Evolutionary conservation across 345 rosid genomes (phyloP).

Genomic region (Streptanthus diversifolius): DNA sequence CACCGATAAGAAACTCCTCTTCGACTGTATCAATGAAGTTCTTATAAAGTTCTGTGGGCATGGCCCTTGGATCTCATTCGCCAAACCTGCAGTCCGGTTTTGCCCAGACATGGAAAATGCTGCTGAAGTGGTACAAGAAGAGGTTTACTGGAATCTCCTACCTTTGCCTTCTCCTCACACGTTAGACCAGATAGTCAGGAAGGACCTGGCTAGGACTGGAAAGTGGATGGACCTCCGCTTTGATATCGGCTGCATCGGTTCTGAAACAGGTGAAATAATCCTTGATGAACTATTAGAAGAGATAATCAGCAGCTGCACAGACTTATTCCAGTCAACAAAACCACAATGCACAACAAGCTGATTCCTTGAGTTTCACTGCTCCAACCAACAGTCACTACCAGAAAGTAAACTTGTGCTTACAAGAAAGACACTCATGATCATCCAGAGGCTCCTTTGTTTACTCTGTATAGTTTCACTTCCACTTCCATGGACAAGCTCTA

Average conservation of each 20-base stretch:
- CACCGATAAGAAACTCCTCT: conserved; percentile 50
- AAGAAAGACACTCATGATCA: conserved; percentile 1
- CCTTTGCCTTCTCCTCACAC: conserved; percentile 65
- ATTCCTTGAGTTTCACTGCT: not conserved
- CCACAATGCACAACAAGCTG: conserved; percentile 3
- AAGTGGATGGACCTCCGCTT: conserved; percentile 65
- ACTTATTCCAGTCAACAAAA: conserved; percentile 15
- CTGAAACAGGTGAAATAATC: conserved; percentile 51
- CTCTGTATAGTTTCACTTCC: conserved; percentile 28
- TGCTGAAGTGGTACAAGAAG: conserved; percentile 54
- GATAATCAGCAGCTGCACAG: conserved; percentile 35
- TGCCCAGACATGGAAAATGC: conserved; percentile 43
- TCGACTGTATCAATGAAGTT: conserved; percentile 75
- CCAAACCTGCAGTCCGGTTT: conserved; percentile 45
- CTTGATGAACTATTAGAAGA: conserved; percentile 64
- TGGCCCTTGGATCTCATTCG: conserved; percentile 50
- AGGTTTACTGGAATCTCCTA: conserved; percentile 65
- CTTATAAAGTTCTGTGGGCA: conserved; percentile 55
- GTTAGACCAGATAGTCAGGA: conserved; percentile 63
- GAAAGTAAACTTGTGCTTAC: conserved; percentile 8
- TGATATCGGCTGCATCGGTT: conserved; percentile 44
- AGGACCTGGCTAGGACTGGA: conserved; percentile 61
- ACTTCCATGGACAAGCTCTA: conserved; percentile 12
- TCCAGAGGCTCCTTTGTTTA: conserved; percentile 7
- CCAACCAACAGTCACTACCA: not conserved